Evolutionary conservation across 2,329 filamentous ascomycete species (phyloP).

Genomic region (Pseudogymnoascus sp.): DNA sequence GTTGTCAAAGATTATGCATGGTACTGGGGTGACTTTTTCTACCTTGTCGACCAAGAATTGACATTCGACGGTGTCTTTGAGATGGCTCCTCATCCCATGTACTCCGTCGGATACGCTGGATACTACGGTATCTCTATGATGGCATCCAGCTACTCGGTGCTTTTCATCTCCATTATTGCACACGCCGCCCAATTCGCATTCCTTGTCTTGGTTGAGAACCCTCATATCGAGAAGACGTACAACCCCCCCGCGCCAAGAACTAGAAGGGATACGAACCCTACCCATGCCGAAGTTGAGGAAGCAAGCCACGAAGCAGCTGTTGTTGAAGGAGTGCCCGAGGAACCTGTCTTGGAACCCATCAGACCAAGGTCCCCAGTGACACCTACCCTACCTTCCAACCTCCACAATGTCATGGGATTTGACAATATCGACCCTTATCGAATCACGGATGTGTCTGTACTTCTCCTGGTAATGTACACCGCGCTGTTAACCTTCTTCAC

Average conservation of each 20-base stretch:
- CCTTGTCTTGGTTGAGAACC: conserved; percentile 84
- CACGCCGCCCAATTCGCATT: conserved; percentile 94
- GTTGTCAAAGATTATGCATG: conserved; percentile 99
- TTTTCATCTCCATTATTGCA: conserved; percentile 92
- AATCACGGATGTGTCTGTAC: conserved; percentile 70
- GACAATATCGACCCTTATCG: conserved; percentile 82
- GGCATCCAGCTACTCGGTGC: conserved; percentile 93
- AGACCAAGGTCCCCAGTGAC: conserved; percentile 32
- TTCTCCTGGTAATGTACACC: conserved; percentile 69
- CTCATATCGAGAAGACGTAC: conserved; percentile 96
- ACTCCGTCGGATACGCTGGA: conserved; percentile 93
- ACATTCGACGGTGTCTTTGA: conserved; percentile 99
- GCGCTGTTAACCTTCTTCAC: conserved; percentile 64
- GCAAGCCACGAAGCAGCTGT: conserved; percentile 30
- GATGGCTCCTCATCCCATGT: conserved; percentile 98
- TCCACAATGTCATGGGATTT: conserved; percentile 76
- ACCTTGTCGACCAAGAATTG: conserved; percentile 91
- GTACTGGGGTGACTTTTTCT: conserved; percentile 99
- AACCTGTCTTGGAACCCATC: conserved; percentile 11
- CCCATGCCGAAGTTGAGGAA: conserved; percentile 27
- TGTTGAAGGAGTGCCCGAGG: conserved; percentile 28
- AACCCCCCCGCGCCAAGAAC: conserved; percentile 69
- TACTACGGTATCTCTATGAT: conserved; percentile 98
- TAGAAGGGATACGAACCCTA: conserved; percentile 34
- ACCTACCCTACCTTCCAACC: conserved; percentile 49